Conservation (phyloP, 306 rosid genomes). For the Trifolium pratense region DNA sequence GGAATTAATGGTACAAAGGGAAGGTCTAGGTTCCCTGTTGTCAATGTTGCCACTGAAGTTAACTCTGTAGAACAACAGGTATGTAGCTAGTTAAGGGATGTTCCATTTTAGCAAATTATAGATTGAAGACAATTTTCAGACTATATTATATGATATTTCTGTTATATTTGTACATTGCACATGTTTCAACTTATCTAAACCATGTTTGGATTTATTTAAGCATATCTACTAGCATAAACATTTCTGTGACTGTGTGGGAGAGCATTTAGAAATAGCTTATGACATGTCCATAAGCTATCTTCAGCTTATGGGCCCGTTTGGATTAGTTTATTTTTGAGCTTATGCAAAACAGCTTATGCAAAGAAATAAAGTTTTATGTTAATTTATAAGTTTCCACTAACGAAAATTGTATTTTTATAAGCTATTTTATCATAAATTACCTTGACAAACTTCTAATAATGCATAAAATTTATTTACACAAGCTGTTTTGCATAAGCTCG, state of each 20-base stretch:
- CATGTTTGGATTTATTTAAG: neutral
- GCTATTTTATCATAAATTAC: too few species aligned
- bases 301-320: too few species aligned
- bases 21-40: conserved; percentile 69
- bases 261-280: neutral
- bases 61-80: conserved; percentile 80
- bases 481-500: too few species aligned
- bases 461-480: too few species aligned
- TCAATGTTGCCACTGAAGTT: conserved; percentile 86
- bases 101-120: conserved; percentile 8
- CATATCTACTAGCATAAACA: neutral
- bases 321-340: too few species aligned
- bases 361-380: too few species aligned
- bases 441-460: too few species aligned
- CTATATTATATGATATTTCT: neutral
- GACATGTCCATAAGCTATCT: neutral
- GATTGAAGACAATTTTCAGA: neutral
- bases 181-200: neutral
- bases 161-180: neutral
- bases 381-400: too few species aligned
- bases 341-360: too few species aligned
- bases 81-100: neutral
- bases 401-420: too few species aligned
- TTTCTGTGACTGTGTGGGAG: neutral
- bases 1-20: conserved; percentile 63